Conservation (phyloP, 768 basidiomycete species). For the Mycena galericulata region DNA sequence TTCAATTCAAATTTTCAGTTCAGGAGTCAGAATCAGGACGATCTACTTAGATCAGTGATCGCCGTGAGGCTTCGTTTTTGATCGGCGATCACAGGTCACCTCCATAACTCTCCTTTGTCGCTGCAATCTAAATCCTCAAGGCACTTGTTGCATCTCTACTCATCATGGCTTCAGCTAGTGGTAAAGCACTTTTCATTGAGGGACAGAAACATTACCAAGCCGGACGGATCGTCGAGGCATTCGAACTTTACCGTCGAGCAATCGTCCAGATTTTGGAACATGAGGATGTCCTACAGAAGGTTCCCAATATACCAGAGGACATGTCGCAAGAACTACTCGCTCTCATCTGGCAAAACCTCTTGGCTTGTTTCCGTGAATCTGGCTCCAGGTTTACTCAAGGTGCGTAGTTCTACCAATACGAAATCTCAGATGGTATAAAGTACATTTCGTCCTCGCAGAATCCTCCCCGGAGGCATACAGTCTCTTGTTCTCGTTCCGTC, state of each 20-base stretch:
- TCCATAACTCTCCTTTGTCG: no score
- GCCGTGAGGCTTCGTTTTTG: no score
- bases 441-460: slow-evolving; percentile 22
- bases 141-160: neutral
- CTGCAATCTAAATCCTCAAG: neutral
- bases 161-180: neutral
- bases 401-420: slow-evolving; percentile 29
- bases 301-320: slow-evolving; percentile 34
- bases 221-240: slow-evolving; percentile 30
- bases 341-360: slow-evolving; percentile 44
- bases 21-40: no score
- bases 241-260: slow-evolving; percentile 42
- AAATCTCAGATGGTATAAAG: slow-evolving; percentile 31
- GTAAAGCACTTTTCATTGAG: neutral
- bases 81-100: no score
- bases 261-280: slow-evolving; percentile 45
- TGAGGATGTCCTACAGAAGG: slow-evolving; percentile 38
- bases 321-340: slow-evolving; percentile 42
- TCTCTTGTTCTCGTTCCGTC: slow-evolving; percentile 44
- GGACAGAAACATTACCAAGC: neutral
- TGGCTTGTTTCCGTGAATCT: slow-evolving; percentile 40
- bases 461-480: slow-evolving; percentile 46
- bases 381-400: slow-evolving; percentile 21
- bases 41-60: no score
- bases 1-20: no score